These are phyloP conservation scores for Elsinoe perseae DNA, from an alignment of 2,329 filamentous ascomycete genomes.

Conservation along the genomic window DNA sequence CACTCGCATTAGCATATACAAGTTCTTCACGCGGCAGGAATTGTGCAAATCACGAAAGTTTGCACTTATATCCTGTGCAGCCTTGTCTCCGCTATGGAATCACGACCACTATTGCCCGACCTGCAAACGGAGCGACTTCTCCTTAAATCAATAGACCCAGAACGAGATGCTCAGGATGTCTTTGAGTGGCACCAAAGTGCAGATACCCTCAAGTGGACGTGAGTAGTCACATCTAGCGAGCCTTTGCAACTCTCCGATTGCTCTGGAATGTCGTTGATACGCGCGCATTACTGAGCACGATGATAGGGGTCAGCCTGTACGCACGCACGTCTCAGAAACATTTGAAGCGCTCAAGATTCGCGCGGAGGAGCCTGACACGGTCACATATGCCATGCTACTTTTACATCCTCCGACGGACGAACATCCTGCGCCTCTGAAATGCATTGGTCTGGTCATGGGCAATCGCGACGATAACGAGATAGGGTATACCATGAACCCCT, in stretches of 20 bases:
- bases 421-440: not conserved
- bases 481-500: constrained; percentile 20
- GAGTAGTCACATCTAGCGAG: too few species aligned
- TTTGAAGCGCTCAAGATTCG: not conserved
- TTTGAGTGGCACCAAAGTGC: not conserved
- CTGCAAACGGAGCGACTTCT: not conserved
- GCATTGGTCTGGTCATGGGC: constrained; percentile 13
- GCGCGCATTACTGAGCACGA: not conserved
- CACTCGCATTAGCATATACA: too few species aligned
- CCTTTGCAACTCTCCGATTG: too few species aligned
- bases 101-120: not conserved
- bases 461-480: constrained; percentile 18
- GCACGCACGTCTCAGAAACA: not conserved
- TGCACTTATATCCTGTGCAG: too few species aligned
- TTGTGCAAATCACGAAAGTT: too few species aligned
- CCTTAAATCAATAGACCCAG: not conserved
- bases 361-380: not conserved
- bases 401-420: not conserved
- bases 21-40: too few species aligned
- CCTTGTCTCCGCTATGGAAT: not conserved
- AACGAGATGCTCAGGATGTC: constrained; percentile 7
- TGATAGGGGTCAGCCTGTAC: not conserved
- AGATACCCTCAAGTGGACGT: constrained; percentile 1
- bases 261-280: too few species aligned
- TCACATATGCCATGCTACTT: not conserved